Percentiles rank a stretch among this genome's conserved stretches.
Evolutionary conservation across 1,284 basidiomycete genomes (phyloP).

Genomic region (Garcileccinum viscosum): DNA sequence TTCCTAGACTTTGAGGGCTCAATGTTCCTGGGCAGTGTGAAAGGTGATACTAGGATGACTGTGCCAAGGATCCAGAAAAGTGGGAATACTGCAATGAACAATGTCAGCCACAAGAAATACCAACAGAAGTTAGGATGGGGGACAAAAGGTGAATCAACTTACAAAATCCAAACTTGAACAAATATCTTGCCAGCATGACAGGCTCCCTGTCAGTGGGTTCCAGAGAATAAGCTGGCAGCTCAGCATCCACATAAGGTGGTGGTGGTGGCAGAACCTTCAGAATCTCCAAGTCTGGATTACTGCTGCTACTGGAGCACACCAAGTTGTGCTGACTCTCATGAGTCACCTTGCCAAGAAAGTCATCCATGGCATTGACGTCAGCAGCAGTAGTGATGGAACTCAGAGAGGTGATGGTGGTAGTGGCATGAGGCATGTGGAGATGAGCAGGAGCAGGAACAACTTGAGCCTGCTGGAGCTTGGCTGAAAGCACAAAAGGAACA

Average conservation of each 20-base stretch:
- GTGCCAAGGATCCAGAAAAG: conserved; percentile 58
- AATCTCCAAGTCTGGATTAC: background rate
- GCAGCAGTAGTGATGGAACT: background rate
- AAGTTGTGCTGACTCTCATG: conserved; percentile 31
- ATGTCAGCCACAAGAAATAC: background rate
- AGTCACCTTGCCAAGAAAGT: conserved; percentile 26
- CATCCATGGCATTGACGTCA: conserved; percentile 17
- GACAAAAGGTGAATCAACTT: background rate
- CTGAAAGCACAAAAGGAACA: conserved; percentile 13
- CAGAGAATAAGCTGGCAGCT: conserved; percentile 33
- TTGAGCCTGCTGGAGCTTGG: conserved; percentile 8
- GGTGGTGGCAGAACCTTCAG: conserved; percentile 15
- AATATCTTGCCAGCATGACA: conserved; percentile 35
- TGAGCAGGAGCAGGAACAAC: conserved; percentile 1
- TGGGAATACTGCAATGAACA: conserved; percentile 47
- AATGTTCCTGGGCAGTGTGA: conserved; percentile 44
- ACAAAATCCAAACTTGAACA: conserved; percentile 42
- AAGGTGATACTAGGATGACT: conserved; percentile 49
- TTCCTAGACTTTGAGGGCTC: conserved; percentile 53
- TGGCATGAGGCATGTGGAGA: conserved; percentile 3
- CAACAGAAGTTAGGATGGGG: background rate
- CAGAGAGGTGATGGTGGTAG: background rate
- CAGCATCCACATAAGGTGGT: conserved; percentile 28
- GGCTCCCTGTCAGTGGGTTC: conserved; percentile 21
- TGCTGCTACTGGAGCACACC: background rate